A percentile compares a stretch with the other conserved stretches of the same genome.
These are phyloP conservation scores for Fusarium burgessii DNA, from an alignment of 2,329 filamentous ascomycete species.

Conservation along the genomic window DNA sequence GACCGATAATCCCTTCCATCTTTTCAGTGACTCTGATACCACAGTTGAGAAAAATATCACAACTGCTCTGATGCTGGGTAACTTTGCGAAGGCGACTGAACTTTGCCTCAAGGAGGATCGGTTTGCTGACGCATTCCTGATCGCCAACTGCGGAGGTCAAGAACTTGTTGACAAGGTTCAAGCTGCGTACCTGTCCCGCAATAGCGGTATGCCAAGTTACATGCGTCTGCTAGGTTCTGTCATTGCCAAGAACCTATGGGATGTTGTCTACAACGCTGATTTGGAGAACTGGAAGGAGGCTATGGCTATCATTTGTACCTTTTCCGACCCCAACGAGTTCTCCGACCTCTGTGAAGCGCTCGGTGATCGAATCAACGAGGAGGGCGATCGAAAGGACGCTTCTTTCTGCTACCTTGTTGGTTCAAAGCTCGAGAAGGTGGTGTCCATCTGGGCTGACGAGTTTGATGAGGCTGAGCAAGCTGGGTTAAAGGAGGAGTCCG, in stretches of 20 bases:
- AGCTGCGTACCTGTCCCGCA: slow-evolving; percentile 86
- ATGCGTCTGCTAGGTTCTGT: slow-evolving; percentile 90
- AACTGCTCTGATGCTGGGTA: slow-evolving; percentile 85
- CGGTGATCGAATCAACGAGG: slow-evolving; percentile 88
- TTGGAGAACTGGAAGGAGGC: slow-evolving; percentile 95
- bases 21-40: slow-evolving; percentile 87
- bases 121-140: slow-evolving; percentile 96
- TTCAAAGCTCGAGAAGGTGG: slow-evolving; percentile 97
- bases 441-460: slow-evolving; percentile 92
- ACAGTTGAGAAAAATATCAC: slow-evolving; percentile 89
- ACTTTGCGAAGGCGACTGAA: slow-evolving; percentile 90
- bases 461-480: slow-evolving; percentile 85
- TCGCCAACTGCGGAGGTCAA: slow-evolving; percentile 95
- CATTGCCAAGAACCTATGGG: slow-evolving; percentile 97
- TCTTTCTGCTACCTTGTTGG: slow-evolving; percentile 97
- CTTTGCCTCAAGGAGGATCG: slow-evolving; percentile 89
- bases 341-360: slow-evolving; percentile 94
- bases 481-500: slow-evolving; percentile 74
- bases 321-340: slow-evolving; percentile 90
- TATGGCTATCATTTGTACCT: slow-evolving; percentile 96
- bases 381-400: slow-evolving; percentile 84
- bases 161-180: slow-evolving; percentile 95
- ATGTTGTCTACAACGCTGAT: slow-evolving; percentile 96
- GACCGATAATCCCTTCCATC: slow-evolving; percentile 93
- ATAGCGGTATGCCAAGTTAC: slow-evolving; percentile 88